Evolutionary conservation across 2,329 filamentous ascomycete species (phyloP), one percentile per base, ranked within the genome.

Genomic region (Alternaria longipes): DNA sequence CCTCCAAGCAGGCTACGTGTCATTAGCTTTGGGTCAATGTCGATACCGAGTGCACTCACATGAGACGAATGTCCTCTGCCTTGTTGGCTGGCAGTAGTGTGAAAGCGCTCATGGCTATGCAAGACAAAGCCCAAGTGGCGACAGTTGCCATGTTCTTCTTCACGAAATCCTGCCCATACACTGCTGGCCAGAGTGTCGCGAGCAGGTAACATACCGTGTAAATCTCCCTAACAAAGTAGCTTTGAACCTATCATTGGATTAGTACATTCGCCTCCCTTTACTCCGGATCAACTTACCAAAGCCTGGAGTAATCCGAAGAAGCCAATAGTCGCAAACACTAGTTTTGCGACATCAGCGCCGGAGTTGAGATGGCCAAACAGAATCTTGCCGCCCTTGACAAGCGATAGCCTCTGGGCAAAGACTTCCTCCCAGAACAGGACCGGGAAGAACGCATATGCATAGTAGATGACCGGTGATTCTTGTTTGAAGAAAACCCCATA

Each of bases 371-470:
- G 86, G 1, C 87, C 85, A 66, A 97, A 89, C 8, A 98, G 81
- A 51, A 87, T 84, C 64, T 84, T 85, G 53, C 86, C 84, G 3
- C 93, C 94, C 63, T 89, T 85, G 6, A 81, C 73, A 12, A 97
- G 78, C 42, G 91, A 91, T 46, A 85, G 84, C 57, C 93, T 86
- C 28, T 91, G 88, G 3, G 92, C 91, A 78, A 90, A 94, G 0
- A 97, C 92, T 73, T 97, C 94, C 78, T 97, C 94, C 95, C 95
- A 99, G 81, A 99, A 98, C 59, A 92, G 86, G 3, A 97, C 89
- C 0, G 95, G 95, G 78, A 99, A 99, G 70, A 96, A 87, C 0
- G 90, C 91, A 76, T 99, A 99, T 2, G 88, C 87, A 73, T 98
- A 99, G 78, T 99, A 99, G 3, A 91, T 90, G 59, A 84, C 76